Evolutionary conservation across 129 eudicot species (phyloP), one percentile per base, ranked within the genome.

Genomic region (Chrysanthemum lavandulifolium): DNA sequence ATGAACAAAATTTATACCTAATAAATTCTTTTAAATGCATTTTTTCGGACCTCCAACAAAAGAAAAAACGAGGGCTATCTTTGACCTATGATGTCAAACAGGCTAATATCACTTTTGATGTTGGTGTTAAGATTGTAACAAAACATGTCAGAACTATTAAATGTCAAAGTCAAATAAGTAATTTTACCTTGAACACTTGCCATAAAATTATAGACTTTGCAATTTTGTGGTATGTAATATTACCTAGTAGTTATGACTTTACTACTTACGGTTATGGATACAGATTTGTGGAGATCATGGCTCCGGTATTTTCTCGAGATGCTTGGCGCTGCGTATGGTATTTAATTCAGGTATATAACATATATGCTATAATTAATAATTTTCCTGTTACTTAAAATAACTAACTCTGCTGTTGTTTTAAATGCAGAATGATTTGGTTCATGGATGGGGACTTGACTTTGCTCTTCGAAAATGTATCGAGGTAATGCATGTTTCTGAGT

Each of bases 291-390:
- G 98, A 93, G 79, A 93, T 93, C 56, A 93, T 93, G 97, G 98
- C 98, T 29, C 98, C 98, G 3, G 98, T 93, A 49, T 93, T 93
- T 75, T 93, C 98, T 79, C 75, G 86, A 72, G 87, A 87, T 0
- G 98, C 98, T 65, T 93, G 98, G 98, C 95, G 97, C 23, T 93
- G 98, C 18, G 97, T 82, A 57, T 93, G 98, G 98, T 79, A 93
- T 86, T 65, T 93, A 86, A 86, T 90, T 79, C 98, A 90, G 93
- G 98, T 90, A 65, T 65, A n/a, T 15, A 51, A 48, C 47, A 62
- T 23, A 54, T 33, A 63, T 45, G 60, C 45, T 62, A 25, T 43
- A 63, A 45, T 62, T 70, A 62, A 65, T 21, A 72, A 19, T 7
- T 0, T 65, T 14, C 61, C 13, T 4, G 10, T 14, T 71, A 54